These are phyloP conservation scores for Phytophthora tubulina DNA, from an alignment of 352 stramenopile genomes.

Conservation along the genomic window DNA sequence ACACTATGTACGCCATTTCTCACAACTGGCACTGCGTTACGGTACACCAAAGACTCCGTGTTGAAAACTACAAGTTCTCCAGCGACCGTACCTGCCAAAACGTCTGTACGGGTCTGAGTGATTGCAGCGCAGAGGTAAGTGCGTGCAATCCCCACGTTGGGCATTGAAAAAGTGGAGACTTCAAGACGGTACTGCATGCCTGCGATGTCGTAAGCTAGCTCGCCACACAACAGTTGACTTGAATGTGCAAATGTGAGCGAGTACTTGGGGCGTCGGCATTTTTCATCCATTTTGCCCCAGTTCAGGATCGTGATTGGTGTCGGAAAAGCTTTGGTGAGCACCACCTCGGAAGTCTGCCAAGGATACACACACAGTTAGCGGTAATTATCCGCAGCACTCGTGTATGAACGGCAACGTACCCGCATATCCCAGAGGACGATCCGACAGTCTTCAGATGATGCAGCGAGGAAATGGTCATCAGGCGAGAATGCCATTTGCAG, in stretches of 20 bases:
- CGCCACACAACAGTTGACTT: conserved; percentile 67
- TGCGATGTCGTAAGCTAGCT: conserved; percentile 77
- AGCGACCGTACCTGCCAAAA: conserved; percentile 72
- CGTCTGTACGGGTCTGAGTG: conserved; percentile 57
- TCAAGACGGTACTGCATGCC: conserved; percentile 87
- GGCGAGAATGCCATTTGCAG: conserved; percentile 79
- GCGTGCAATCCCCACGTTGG: conserved; percentile 73
- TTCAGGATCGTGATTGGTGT: conserved; percentile 74
- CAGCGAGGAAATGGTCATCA: conserved; percentile 81
- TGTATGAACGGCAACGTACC: conserved; percentile 35
- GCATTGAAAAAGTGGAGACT: conserved; percentile 71
- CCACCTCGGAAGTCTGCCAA: conserved; percentile 71
- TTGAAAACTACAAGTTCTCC: conserved; percentile 92
- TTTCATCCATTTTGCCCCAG: conserved; percentile 76
- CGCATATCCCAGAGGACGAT: conserved; percentile 84
- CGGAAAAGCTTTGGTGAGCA: conserved; percentile 73
- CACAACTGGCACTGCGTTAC: conserved; percentile 67
- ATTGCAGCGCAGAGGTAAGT: conserved; percentile 78
- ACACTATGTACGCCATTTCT: conserved; percentile 84
- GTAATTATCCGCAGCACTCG: too few relatives aligned
- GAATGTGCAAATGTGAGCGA: conserved; percentile 71
- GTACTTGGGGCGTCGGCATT: conserved; percentile 75
- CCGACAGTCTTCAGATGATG: conserved; percentile 68
- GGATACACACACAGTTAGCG: neutral
- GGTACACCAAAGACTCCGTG: conserved; percentile 69